phyloP scores from a whole-genome alignment of 305 asterid genomes.

The Petunia hybrid region DNA sequence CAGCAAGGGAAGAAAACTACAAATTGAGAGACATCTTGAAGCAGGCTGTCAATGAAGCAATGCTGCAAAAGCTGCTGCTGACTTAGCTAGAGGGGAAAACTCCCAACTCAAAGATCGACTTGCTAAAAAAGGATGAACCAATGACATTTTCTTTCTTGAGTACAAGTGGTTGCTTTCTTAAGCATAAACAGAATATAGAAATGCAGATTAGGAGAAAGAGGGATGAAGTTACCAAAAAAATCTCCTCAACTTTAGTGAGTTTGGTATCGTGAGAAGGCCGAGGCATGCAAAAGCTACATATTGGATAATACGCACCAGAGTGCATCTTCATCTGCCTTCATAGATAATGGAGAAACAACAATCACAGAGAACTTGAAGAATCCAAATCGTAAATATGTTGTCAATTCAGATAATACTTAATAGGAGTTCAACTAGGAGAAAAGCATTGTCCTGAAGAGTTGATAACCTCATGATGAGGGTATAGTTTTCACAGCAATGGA shows the following conservation, averaged over 20 bases:
- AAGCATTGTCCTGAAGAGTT: constrained; percentile 36
- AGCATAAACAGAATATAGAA: no score
- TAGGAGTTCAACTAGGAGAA: constrained; percentile 29
- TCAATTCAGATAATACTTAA: constrained; percentile 37
- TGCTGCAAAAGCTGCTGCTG: constrained; percentile 83
- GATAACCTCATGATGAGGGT: constrained; percentile 36
- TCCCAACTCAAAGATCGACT: constrained; percentile 69
- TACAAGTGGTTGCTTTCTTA: no score
- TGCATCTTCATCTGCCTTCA: constrained; percentile 36
- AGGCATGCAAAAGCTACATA: constrained; percentile 69
- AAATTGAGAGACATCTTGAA: constrained; percentile 77
- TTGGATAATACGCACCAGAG: constrained; percentile 52
- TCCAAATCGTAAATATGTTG: not conserved
- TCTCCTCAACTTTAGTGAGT: constrained; percentile 60
- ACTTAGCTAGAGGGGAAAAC: constrained; percentile 77
- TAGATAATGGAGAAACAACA: constrained; percentile 36
- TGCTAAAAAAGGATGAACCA: constrained; percentile 66
- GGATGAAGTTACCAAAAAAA: constrained; percentile 64
- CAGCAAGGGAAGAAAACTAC: constrained; percentile 63
- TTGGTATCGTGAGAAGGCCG: constrained; percentile 63
- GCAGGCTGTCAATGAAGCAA: constrained; percentile 74
- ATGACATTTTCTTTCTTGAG: constrained; percentile 49
- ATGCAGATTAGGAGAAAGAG: constrained; percentile 52
- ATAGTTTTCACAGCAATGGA: constrained; percentile 33
- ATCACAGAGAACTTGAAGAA: not conserved